Evolutionary conservation across 163 green algal genomes (phyloP), one percentile per base, ranked within the genome.

Genomic region (Chlorella variabilis): DNA sequence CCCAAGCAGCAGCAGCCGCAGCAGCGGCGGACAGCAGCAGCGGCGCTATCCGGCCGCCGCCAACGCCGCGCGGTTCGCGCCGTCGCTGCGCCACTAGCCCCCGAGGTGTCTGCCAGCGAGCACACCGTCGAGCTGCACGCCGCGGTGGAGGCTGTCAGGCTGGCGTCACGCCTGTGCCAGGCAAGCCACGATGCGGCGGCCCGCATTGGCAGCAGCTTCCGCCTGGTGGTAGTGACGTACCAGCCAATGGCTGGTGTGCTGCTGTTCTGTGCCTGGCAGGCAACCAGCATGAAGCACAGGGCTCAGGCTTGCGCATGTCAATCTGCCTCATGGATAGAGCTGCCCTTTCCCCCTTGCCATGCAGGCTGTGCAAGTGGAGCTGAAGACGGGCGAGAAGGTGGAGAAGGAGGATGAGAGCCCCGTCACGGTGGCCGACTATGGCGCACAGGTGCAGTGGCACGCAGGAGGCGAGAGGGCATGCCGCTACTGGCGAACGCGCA

Each of bases 351-450:
- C n/a, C n/a, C n/a, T n/a, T n/a, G n/a, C n/a, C n/a, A n/a, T 68
- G 81, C 81, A 96, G 91, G 82, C 65, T 23, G 91, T 98, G 4
- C 94, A 98, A 62, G 77, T 82, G 20, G 65, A 93, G 84, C 86
- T 98, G 23, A 88, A 82, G 36, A 51, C 56, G 0, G 79, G 68
- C 9, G 93, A 98, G 73, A 88, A 87, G 31, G 73, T 69, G 3
- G 90, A 93, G 63, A 98, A 98, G 87, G 81, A 87, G 1, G 95
- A 98, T 81, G 88, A 89, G 27, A 95, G 89, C 2, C 95, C 95
- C 31, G 95, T 98, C 1, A 98, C 95, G 2, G 93, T 98, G 7
- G 95, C 95, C n/a, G 95, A 98, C 85, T 98, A 97, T 77, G 94
- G 92, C 31, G 93, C 94, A 0, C 71, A 73, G 66, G 66, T 73